A percentile compares a stretch with the other conserved stretches of the same genome.
Conservation (phyloP, 2,329 filamentous ascomycete species). For the Diaporthe sp. region DNA sequence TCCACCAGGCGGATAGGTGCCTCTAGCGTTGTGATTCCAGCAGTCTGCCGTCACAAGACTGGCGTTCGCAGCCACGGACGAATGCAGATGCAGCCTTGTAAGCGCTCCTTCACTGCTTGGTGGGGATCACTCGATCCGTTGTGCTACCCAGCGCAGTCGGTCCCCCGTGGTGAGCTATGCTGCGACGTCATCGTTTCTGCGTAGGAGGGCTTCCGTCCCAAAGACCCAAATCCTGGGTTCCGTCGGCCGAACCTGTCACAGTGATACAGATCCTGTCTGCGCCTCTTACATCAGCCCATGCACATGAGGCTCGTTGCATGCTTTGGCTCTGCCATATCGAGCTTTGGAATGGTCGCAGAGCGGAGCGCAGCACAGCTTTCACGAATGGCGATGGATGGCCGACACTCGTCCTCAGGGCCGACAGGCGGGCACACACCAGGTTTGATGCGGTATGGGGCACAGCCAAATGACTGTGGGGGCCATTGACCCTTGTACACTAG, state of each 20-base stretch:
- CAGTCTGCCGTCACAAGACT: constrained; percentile 11
- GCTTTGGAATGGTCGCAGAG: not conserved
- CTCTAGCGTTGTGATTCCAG: constrained; percentile 7
- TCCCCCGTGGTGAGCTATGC: not conserved
- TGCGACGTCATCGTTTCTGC: constrained; percentile 24
- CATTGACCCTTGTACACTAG: not conserved
- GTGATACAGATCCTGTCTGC: constrained; percentile 23
- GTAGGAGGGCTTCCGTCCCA: not conserved
- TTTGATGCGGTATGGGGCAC: not conserved
- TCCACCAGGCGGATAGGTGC: not conserved
- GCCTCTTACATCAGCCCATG: constrained; percentile 13
- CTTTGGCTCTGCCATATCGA: not conserved
- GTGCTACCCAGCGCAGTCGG: constrained; percentile 10
- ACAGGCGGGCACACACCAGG: constrained; percentile 8
- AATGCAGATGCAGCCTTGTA: constrained; percentile 34
- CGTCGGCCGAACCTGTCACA: not conserved
- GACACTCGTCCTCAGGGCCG: not conserved
- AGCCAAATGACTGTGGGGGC: constrained; percentile 22
- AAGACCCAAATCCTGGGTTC: not conserved
- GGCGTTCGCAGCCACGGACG: constrained; percentile 23
- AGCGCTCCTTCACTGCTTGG: constrained; percentile 13
- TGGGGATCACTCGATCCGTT: not conserved
- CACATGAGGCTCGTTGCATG: not conserved
- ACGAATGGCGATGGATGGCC: not conserved
- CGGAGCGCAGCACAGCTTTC: not conserved